Evolutionary conservation across 2,329 filamentous ascomycete genomes (phyloP), one percentile per base, ranked within the genome.

Genomic region (Hypoxylon sp.): DNA sequence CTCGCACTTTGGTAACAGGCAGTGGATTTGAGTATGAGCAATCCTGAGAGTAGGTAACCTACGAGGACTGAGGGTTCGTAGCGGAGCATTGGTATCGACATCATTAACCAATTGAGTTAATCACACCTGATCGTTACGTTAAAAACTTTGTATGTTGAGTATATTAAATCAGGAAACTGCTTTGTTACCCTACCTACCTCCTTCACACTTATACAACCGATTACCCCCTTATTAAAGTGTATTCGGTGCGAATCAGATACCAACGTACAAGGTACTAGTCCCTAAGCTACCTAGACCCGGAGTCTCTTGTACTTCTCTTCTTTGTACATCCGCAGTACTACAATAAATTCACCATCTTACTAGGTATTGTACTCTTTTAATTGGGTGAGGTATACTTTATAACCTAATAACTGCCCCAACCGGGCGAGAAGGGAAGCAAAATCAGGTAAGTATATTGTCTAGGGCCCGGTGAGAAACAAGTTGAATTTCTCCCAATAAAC

Each of bases 1-100:
- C 0, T 87, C 85, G 29, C 87, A 90, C 37, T 72, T 81, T 62
- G 85, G 87, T 3, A 86, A 80, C 68, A 84, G 86, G 76, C 80
- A 83, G 59, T 88, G 86, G 86, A 48, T 88, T 8, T 88, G 72
- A 75, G 35, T 42, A 4, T 22, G 11, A 19, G 11, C 42, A 22
- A 31, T n/a, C n/a, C 24, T 22, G n/a, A 10, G n/a, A 22, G n/a
- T n/a, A 22, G 29, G 9, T 22, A 22, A 44, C 13, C 9, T 22
- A 44, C 4, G 17, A 22, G 17, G 17, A 11, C 8, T 9, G 17
- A 8, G 14, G 17, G 17, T 44, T 22, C 8, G 3, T 22, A 22
- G 17, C 17, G 3, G 39, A 22, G n/a, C 39, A 22, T 4, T 44
- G 39, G 17, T 22, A 44, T 22, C 17, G 8, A 44, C 17, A 44